phyloP scores from a whole-genome alignment of 1,139 yeast species.

The Kurtzmaniella quercitrusa region DNA sequence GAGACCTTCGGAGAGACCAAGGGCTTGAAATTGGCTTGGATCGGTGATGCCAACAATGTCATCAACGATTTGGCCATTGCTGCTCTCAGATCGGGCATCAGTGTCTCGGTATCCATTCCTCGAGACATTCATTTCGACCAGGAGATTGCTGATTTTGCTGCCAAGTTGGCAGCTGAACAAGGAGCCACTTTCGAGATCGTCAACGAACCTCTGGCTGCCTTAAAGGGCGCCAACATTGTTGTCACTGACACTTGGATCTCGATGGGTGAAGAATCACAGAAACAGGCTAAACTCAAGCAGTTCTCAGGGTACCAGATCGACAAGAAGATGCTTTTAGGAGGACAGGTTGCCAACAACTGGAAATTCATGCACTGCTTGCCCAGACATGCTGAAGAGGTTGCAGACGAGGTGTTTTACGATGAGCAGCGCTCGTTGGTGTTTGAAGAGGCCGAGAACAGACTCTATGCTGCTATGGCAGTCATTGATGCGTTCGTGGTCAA shows the following conservation, averaged over 20 bases:
- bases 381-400: slow-evolving; percentile 89
- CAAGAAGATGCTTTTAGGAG: slow-evolving; percentile 49
- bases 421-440: slow-evolving; percentile 74
- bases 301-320: slow-evolving; percentile 86
- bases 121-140: slow-evolving; percentile 59
- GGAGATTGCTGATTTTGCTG: slow-evolving; percentile 54
- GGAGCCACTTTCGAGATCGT: slow-evolving; percentile 59
- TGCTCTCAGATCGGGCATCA: slow-evolving; percentile 77
- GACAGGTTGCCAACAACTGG: slow-evolving; percentile 64
- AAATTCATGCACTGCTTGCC: slow-evolving; percentile 97
- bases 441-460: slow-evolving; percentile 92
- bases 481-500: slow-evolving; percentile 84
- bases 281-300: slow-evolving; percentile 64
- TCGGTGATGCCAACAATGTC: slow-evolving; percentile 95
- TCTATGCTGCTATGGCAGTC: slow-evolving; percentile 94
- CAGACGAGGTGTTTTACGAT: slow-evolving; percentile 87
- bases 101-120: slow-evolving; percentile 83
- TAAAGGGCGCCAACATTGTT: slow-evolving; percentile 67
- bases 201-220: slow-evolving; percentile 70
- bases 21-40: slow-evolving; percentile 85
- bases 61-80: slow-evolving; percentile 93
- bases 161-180: slow-evolving; percentile 44
- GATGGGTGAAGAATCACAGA: slow-evolving; percentile 94
- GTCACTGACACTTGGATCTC: slow-evolving; percentile 99
- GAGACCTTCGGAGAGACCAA: slow-evolving; percentile 60